Conservation (phyloP, 768 basidiomycete genomes). For the Suillus brevipes region DNA sequence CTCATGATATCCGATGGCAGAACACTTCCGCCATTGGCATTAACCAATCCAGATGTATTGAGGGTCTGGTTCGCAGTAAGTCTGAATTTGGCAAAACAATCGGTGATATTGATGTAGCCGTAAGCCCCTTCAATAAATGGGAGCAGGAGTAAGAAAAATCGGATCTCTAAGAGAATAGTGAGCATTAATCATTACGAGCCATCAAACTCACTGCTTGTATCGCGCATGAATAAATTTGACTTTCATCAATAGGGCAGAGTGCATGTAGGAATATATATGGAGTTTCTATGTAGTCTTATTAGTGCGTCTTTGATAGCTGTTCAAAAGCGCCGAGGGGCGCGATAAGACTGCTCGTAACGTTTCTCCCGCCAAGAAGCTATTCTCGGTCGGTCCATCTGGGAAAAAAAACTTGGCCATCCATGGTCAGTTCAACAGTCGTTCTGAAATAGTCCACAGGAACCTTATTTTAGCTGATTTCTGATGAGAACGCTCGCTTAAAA, state of each 20-base stretch:
- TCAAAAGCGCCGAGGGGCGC: not conserved
- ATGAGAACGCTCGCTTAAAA: not conserved
- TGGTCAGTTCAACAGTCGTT: not conserved
- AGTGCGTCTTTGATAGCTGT: not conserved
- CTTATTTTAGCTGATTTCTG: not conserved
- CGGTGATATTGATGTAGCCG: constrained; percentile 7
- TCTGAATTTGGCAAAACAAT: constrained; percentile 16
- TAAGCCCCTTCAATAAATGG: not conserved
- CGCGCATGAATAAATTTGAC: not conserved
- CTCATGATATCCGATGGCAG: constrained; percentile 4
- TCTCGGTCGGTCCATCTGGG: too few relatives aligned
- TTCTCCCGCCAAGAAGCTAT: not conserved
- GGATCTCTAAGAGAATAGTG: not conserved
- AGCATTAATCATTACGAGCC: not conserved
- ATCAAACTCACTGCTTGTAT: not conserved
- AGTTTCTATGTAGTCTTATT: not conserved
- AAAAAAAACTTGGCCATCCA: not conserved
- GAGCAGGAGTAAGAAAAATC: not conserved
- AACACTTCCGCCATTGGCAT: not conserved
- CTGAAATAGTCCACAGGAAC: not conserved
- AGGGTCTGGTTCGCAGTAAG: not conserved
- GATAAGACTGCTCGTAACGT: not conserved
- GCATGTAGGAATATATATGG: not conserved
- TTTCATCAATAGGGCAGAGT: not conserved
- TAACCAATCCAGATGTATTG: constrained; percentile 5